Evolutionary conservation across 2,329 filamentous ascomycete genomes (phyloP), one percentile per base, ranked within the genome.

Genomic region (Aspergillus costaricaensis): DNA sequence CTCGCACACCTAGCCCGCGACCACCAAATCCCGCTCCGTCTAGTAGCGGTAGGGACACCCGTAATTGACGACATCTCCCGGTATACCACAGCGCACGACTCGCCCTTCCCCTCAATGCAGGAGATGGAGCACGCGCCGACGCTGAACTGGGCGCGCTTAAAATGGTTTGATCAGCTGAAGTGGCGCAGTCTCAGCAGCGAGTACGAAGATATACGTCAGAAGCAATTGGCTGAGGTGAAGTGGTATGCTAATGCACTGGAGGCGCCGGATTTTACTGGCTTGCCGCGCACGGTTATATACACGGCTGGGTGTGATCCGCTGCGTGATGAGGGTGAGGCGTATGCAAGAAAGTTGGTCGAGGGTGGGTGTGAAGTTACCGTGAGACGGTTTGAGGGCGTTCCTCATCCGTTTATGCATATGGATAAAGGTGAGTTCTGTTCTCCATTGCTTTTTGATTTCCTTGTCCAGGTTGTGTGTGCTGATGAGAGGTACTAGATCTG

Each of bases 391-490:
- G 64, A 70, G 1, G 81, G 81, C 0, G 77, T 81, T 32, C 81
- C 81, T 9, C 81, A 83, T 62, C 79, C 78, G 0, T 83, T 83
- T 64, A 80, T 81, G 79, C 79, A 82, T 65, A 81, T 82, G 80
- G 79, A 74, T 64, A 66, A 67, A 48, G 62, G 67, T 69, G 44
- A 51, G 65, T 63, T 27, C 6, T 19, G 39, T 23, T 36, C 43
- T 36, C 43, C 4, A 5, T 23, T 23, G 21, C 21, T 23, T 23
- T 23, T 5, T 23, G 21, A 5, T 23, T 23, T 3, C 21, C 21
- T 21, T 23, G 5, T 25, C 7, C 5, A 25, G 23, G 5, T 2
- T 19, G 5, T 5, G 6, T 4, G 25, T 52, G 50, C 58, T 63
- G 36, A 61, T n/a, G 12, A 5, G 5, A 12, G 0, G 32, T 48